Conservation (phyloP, 2,329 filamentous ascomycete species). For the Claviceps pazoutovae region DNA sequence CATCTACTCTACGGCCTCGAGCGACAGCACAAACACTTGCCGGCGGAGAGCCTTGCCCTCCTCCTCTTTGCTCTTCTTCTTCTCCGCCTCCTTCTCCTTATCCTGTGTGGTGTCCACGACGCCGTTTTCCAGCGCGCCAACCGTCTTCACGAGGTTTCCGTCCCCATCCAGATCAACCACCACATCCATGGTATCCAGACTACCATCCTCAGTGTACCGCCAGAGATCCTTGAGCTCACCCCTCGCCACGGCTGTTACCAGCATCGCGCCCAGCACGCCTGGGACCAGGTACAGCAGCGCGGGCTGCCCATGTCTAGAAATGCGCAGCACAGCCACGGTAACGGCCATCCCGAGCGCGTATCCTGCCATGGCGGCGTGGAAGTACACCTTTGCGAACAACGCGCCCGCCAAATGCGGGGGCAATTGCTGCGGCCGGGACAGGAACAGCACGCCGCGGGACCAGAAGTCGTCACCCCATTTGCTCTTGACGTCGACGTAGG, state of each 20-base stretch:
- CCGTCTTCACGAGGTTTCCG: constrained; percentile 29
- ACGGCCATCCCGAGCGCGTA: constrained; percentile 66
- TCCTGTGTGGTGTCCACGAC: constrained; percentile 22
- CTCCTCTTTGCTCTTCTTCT: constrained; percentile 5
- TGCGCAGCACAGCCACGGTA: constrained; percentile 63
- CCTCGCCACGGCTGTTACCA: constrained; percentile 55
- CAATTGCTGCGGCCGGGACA: constrained; percentile 11
- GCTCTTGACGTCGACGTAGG: constrained; percentile 47
- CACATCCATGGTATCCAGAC: constrained; percentile 38
- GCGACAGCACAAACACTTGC: constrained; percentile 20
- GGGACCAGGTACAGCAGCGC: constrained; percentile 88
- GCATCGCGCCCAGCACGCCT: constrained; percentile 60
- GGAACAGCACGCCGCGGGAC: constrained; percentile 31
- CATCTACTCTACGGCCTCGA: constrained; percentile 14
- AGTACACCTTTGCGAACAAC: constrained; percentile 72
- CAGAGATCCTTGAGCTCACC: constrained; percentile 68
- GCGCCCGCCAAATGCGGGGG: constrained; percentile 24
- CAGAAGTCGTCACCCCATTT: constrained; percentile 78
- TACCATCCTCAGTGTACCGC: constrained; percentile 64
- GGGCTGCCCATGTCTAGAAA: constrained; percentile 73
- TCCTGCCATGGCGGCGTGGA: constrained; percentile 60
- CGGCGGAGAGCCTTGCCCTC: constrained; percentile 11
- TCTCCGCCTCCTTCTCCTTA: constrained; percentile 9
- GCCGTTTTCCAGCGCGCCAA: constrained; percentile 23
- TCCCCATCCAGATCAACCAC: constrained; percentile 39